phyloP scores from a whole-genome alignment of 768 basidiomycete genomes.

The Podaxis mareebaensis region DNA sequence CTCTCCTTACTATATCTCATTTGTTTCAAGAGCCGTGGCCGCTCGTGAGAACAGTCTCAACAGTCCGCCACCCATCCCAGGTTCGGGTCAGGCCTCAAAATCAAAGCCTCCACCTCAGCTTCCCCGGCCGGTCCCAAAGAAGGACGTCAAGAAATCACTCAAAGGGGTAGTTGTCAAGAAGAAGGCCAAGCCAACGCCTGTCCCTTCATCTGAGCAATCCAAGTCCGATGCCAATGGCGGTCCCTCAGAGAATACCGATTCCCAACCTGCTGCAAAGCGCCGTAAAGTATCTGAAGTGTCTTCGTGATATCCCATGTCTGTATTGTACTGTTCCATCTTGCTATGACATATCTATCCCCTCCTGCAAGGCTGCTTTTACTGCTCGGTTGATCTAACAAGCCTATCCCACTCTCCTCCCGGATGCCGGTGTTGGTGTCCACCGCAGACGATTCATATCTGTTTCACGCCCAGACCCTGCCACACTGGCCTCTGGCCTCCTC shows the following conservation, averaged over 20 bases:
- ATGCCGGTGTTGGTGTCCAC: slow-evolving; percentile 77
- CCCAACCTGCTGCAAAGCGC: slow-evolving; percentile 52
- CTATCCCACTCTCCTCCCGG: slow-evolving; percentile 23
- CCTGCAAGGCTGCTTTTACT: too few species aligned
- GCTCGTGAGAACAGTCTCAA: slow-evolving; percentile 58
- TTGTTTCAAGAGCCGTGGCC: slow-evolving; percentile 55
- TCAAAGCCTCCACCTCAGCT: slow-evolving; percentile 32
- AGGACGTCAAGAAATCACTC: slow-evolving; percentile 63
- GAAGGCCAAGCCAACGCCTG: slow-evolving; percentile 48
- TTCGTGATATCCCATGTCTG: background rate
- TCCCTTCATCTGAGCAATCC: slow-evolving; percentile 14
- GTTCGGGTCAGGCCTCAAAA: slow-evolving; percentile 29
- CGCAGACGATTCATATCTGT: slow-evolving; percentile 64
- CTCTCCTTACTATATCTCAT: slow-evolving; percentile 9
- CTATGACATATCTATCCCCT: slow-evolving; percentile 1
- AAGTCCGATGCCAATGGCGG: slow-evolving; percentile 7
- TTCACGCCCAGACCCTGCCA: slow-evolving; percentile 44
- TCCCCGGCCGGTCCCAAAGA: slow-evolving; percentile 44
- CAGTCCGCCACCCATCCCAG: slow-evolving; percentile 42
- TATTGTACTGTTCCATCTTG: background rate
- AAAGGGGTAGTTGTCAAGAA: slow-evolving; percentile 85
- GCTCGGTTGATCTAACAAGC: too few species aligned
- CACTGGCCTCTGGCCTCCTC: slow-evolving; percentile 64
- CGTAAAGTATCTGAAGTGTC: slow-evolving; percentile 47
- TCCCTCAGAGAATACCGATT: slow-evolving; percentile 20